Conservation (phyloP, 192 early-diverging fungal species). For the Podila minutissima region DNA sequence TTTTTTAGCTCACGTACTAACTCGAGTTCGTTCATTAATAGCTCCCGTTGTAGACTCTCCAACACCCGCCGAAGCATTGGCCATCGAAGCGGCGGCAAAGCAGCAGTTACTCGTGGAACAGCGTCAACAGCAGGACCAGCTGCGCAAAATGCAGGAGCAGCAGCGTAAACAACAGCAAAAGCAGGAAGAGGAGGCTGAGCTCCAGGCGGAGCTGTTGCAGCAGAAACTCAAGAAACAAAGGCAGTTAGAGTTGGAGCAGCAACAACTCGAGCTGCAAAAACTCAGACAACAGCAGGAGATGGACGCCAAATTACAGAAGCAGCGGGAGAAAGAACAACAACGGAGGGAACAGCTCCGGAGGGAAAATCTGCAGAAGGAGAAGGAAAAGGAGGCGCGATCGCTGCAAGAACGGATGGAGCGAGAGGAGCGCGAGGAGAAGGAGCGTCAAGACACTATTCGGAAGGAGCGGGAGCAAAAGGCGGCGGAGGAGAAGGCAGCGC, state of each 20-base stretch:
- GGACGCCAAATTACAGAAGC: constrained; percentile 13
- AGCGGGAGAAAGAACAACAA: constrained; percentile 6
- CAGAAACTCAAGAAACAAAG: constrained; percentile 19
- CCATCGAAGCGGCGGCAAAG: constrained; percentile 36
- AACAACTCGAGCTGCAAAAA: constrained; percentile 25
- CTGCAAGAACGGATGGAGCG: constrained; percentile 6
- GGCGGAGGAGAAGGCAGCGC: background rate
- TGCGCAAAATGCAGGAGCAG: constrained; percentile 13
- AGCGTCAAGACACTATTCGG: background rate
- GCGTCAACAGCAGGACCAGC: constrained; percentile 34
- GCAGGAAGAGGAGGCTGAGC: constrained; percentile 18
- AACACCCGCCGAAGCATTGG: constrained; percentile 47
- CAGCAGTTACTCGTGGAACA: constrained; percentile 44
- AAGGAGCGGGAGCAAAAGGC: constrained; percentile 19
- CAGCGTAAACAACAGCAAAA: constrained; percentile 33
- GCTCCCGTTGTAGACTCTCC: constrained; percentile 28
- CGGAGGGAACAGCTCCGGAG: constrained; percentile 15
- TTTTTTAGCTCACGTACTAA: no score
- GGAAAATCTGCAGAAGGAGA: constrained; percentile 6
- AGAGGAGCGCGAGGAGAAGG: constrained; percentile 9
- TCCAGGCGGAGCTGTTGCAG: constrained; percentile 16
- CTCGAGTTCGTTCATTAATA: background rate
- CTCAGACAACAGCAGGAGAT: constrained; percentile 37
- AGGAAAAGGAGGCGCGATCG: constrained; percentile 18
- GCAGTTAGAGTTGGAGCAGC: constrained; percentile 25